Evolutionary conservation across 106 monocot species (phyloP).

Genomic region (Platanthera zijinensis): DNA sequence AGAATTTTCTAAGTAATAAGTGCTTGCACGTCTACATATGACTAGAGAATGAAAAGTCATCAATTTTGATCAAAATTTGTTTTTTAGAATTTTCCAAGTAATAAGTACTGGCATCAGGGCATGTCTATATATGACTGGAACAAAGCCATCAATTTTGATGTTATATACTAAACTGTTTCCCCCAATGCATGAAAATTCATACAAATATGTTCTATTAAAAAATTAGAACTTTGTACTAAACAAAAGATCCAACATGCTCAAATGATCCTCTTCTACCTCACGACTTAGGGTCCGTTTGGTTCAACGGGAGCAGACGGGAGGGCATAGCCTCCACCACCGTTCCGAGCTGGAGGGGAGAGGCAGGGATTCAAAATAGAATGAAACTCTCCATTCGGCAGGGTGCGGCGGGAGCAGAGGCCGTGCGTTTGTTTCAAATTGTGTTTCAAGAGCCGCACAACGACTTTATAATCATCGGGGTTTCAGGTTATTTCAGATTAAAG

Average conservation of each 20-base stretch:
- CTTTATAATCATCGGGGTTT: neutral
- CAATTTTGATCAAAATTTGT: no score
- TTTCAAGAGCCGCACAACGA: neutral
- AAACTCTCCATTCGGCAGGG: no score
- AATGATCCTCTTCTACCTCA: neutral
- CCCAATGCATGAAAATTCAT: neutral
- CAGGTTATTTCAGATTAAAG: neutral
- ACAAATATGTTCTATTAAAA: neutral
- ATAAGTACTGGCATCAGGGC: no score
- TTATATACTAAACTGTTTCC: neutral
- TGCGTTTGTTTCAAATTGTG: neutral
- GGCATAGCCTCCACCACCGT: no score
- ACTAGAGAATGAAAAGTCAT: neutral
- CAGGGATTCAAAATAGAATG: no score
- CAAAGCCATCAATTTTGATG: slow-evolving; percentile 3
- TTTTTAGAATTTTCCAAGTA: no score
- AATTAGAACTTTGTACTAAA: neutral
- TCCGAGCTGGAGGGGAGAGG: no score
- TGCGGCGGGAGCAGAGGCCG: no score
- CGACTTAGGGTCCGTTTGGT: no score
- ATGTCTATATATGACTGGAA: no score
- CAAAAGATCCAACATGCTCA: slow-evolving; percentile 2
- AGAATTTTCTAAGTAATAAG: neutral
- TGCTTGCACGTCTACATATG: neutral
- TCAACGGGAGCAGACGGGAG: no score